Evolutionary conservation across 1,139 yeast genomes (phyloP).

Genomic region (Pichia sp.): DNA sequence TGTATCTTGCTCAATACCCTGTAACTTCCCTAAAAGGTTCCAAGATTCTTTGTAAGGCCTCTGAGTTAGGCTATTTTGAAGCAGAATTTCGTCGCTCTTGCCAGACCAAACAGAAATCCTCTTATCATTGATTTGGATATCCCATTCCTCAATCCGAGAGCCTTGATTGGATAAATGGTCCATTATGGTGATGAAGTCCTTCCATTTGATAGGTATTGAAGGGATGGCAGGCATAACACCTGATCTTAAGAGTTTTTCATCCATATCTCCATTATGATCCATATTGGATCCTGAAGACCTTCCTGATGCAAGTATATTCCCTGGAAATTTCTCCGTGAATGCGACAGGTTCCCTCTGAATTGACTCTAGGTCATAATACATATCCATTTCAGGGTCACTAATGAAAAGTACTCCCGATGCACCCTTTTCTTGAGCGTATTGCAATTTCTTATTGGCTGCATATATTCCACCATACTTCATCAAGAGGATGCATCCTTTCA

Average conservation of each 20-base stretch:
- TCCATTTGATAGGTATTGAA: slow-evolving; percentile 66
- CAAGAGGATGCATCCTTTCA: slow-evolving; percentile 45
- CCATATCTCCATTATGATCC: slow-evolving; percentile 14
- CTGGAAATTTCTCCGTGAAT: slow-evolving; percentile 57
- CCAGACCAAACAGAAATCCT: slow-evolving; percentile 35
- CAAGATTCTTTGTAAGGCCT: slow-evolving; percentile 63
- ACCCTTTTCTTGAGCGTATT: slow-evolving; percentile 43
- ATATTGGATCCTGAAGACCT: slow-evolving; percentile 24
- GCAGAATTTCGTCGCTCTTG: slow-evolving; percentile 23
- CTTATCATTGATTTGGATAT: slow-evolving; percentile 18
- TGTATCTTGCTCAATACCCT: slow-evolving; percentile 74
- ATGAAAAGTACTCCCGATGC: slow-evolving; percentile 53
- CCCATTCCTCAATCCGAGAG: slow-evolving; percentile 31
- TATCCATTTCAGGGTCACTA: slow-evolving; percentile 32
- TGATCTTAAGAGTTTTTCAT: slow-evolving; percentile 38
- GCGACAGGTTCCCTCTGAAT: slow-evolving; percentile 64
- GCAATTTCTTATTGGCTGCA: slow-evolving; percentile 43
- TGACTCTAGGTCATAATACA: slow-evolving; percentile 31
- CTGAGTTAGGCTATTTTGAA: slow-evolving; percentile 41
- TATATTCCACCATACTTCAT: slow-evolving; percentile 39
- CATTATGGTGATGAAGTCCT: slow-evolving; percentile 53
- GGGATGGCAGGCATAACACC: slow-evolving; percentile 64
- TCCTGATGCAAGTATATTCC: slow-evolving; percentile 77
- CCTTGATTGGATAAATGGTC: slow-evolving; percentile 38
- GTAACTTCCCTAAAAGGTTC: slow-evolving; percentile 73